Percentiles rank a stretch among this genome's conserved stretches.
Conservation (phyloP, 1,284 basidiomycete genomes). For the Sanguinoderma infundibulare region DNA sequence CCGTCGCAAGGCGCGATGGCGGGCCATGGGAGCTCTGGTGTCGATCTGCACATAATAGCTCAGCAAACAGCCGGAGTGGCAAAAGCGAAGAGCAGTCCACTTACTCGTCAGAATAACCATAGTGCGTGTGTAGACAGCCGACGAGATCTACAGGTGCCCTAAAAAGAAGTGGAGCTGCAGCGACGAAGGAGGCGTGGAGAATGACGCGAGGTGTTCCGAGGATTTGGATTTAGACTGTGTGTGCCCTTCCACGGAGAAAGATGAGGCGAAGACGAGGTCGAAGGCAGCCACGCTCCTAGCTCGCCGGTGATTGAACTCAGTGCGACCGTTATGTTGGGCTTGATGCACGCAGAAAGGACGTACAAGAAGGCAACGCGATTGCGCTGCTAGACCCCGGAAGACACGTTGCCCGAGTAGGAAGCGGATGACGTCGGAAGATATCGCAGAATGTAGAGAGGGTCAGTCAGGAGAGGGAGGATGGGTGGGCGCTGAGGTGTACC, state of each 20-base stretch:
- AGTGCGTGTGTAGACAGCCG: conserved; percentile 1
- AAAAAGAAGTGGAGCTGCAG: conserved; percentile 3
- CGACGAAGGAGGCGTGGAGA: not conserved
- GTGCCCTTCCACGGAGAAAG: conserved; percentile 1
- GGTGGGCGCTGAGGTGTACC: not conserved
- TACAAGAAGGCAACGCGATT: not conserved
- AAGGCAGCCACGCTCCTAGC: conserved; percentile 1
- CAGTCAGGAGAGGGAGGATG: conserved; percentile 1
- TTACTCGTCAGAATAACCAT: conserved; percentile 24
- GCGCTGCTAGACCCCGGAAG: not conserved
- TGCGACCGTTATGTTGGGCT: not conserved
- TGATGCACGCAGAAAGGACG: not conserved
- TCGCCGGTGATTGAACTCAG: not conserved
- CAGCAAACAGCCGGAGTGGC: conserved; percentile 6
- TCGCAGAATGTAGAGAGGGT: conserved; percentile 4
- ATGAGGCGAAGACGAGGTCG: not conserved
- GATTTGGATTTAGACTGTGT: conserved; percentile 6
- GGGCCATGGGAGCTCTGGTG: conserved; percentile 7
- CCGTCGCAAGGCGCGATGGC: conserved; percentile 14
- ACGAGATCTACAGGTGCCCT: conserved; percentile 11
- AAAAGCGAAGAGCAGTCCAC: conserved; percentile 9
- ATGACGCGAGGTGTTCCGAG: conserved; percentile 9
- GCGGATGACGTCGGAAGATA: conserved; percentile 3
- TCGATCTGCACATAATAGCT: conserved; percentile 6
- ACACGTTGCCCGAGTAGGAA: conserved; percentile 7